Evolutionary conservation across 805 yeast species (phyloP).

Genomic region (Babjeviella inositovora): DNA sequence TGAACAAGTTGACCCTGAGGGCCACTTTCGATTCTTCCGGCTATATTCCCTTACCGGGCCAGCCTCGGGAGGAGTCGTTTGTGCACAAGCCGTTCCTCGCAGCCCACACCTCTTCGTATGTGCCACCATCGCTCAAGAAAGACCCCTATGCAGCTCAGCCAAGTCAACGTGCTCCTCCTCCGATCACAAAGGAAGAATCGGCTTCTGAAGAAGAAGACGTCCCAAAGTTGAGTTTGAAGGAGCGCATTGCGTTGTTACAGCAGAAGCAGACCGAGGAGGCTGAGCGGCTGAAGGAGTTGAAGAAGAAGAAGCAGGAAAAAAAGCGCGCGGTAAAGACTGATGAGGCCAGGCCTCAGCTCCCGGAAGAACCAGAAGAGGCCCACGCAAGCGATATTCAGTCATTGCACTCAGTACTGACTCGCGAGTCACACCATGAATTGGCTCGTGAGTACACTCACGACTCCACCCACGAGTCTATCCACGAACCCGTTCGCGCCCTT

Average conservation of each 20-base stretch:
- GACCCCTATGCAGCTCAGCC: too few relatives aligned
- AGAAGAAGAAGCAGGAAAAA: constrained; percentile 32
- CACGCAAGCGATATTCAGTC: too few relatives aligned
- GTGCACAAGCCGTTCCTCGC: constrained; percentile 39
- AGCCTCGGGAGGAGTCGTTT: constrained; percentile 25
- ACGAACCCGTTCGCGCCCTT: too few relatives aligned
- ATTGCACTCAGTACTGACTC: too few relatives aligned
- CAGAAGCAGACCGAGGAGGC: constrained; percentile 70
- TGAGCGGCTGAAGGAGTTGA: constrained; percentile 47
- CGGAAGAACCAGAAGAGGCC: constrained; percentile 1
- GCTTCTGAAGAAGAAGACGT: constrained; percentile 28
- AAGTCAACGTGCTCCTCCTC: too few relatives aligned
- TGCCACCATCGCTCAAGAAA: constrained; percentile 17
- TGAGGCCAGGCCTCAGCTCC: background rate
- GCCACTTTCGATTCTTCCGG: constrained; percentile 28
- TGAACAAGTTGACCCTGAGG: constrained; percentile 13
- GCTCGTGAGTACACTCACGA: too few relatives aligned
- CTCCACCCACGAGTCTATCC: too few relatives aligned
- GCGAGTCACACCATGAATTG: too few relatives aligned
- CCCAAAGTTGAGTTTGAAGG: constrained; percentile 73
- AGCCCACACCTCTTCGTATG: constrained; percentile 42
- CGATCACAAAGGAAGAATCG: constrained; percentile 5
- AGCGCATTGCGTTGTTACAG: constrained; percentile 73
- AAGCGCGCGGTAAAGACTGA: constrained; percentile 19
- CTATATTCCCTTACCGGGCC: constrained; percentile 16